Conservation (phyloP, 345 rosid genomes). For the Eucalyptus virginea region DNA sequence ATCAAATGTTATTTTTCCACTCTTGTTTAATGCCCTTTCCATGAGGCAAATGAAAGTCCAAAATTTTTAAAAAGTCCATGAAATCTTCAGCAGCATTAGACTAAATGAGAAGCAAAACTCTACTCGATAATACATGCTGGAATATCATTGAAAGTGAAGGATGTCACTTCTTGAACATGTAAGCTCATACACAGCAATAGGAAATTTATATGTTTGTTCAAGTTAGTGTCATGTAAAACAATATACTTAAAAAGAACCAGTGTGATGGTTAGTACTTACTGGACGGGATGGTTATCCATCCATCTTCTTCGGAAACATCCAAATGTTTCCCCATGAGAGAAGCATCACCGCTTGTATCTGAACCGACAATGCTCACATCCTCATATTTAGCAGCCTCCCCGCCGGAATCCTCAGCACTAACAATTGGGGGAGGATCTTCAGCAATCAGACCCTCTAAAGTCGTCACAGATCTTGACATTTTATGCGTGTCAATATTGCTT, state of each 20-base stretch:
- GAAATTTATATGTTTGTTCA: neutral
- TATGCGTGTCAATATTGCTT: slow-evolving; percentile 16
- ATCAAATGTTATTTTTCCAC: neutral
- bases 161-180: neutral
- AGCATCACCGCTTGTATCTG: slow-evolving; percentile 10
- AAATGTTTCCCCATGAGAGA: slow-evolving; percentile 32
- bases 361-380: slow-evolving; percentile 14
- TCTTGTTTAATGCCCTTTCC: neutral
- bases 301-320: slow-evolving; percentile 84
- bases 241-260: neutral
- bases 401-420: slow-evolving; percentile 19
- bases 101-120: neutral
- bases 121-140: neutral
- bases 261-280: slow-evolving; percentile 21
- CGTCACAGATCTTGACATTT: slow-evolving; percentile 12
- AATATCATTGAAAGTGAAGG: neutral
- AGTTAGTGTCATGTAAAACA: neutral
- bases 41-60: neutral
- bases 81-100: neutral
- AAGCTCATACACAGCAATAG: neutral
- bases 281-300: slow-evolving; percentile 85
- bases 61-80: neutral
- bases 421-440: slow-evolving; percentile 51
- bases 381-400: slow-evolving; percentile 19
- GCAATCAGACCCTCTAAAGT: slow-evolving; percentile 63